Percentiles rank a stretch among this genome's conserved stretches.
phyloP scores from a whole-genome alignment of 495 filamentous ascomycete genomes.

The Lepraria neglecta region DNA sequence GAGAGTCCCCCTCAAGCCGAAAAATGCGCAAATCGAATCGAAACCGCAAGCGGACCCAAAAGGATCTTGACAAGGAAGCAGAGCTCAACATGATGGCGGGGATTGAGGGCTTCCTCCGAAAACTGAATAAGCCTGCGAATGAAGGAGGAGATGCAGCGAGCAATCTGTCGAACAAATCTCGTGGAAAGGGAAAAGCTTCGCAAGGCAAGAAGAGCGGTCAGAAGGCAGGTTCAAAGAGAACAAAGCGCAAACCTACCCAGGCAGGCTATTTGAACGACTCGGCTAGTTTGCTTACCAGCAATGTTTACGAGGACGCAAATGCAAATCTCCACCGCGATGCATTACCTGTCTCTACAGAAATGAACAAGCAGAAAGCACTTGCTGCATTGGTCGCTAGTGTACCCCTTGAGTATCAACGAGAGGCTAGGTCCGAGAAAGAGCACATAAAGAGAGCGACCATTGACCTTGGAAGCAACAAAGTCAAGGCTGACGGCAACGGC shows the following conservation, averaged over 20 bases:
- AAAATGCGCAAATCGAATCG: too few species aligned
- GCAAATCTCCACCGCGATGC: constrained; percentile 8
- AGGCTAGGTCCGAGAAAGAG: constrained; percentile 16
- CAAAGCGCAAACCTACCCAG: not conserved
- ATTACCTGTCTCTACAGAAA: not conserved
- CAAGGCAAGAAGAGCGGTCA: constrained; percentile 9
- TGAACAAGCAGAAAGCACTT: constrained; percentile 20
- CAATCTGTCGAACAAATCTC: too few species aligned
- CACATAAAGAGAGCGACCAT: constrained; percentile 15
- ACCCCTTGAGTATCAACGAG: constrained; percentile 2
- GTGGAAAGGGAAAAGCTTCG: constrained; percentile 16
- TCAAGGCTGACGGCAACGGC: not conserved
- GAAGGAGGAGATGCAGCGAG: too few species aligned
- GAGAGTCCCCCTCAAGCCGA: too few species aligned
- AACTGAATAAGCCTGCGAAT: too few species aligned
- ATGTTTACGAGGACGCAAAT: constrained; percentile 23
- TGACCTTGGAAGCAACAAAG: constrained; percentile 13
- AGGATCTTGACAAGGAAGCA: not conserved
- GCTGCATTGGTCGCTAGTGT: constrained; percentile 15
- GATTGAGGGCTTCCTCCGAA: constrained; percentile 25
- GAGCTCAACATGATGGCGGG: constrained; percentile 28
- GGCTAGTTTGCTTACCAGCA: constrained; percentile 10
- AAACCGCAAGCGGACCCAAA: not conserved
- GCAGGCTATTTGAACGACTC: constrained; percentile 12
- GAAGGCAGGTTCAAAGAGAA: constrained; percentile 8